phyloP scores from a whole-genome alignment of 768 basidiomycete species.

The Phylloporus arenicola region DNA sequence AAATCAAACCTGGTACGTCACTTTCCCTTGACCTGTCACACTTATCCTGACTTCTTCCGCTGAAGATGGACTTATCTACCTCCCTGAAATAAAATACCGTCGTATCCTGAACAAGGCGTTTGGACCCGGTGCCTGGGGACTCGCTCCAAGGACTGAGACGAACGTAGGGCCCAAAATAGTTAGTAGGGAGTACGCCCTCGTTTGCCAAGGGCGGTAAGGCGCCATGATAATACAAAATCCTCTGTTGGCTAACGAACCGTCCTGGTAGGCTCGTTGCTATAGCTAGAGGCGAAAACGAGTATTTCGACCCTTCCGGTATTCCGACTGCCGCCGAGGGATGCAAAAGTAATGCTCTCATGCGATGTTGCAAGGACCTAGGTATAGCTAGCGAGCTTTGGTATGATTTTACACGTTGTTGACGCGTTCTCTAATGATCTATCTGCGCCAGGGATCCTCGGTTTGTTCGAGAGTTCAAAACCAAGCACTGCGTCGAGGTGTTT shows the following conservation, averaged over 20 bases:
- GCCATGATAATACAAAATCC: neutral
- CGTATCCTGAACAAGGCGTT: conserved; percentile 89
- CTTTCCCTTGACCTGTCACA: neutral
- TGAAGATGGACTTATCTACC: conserved; percentile 85
- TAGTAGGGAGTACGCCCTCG: conserved; percentile 89
- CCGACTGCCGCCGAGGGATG: conserved; percentile 92
- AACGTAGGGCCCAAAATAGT: conserved; percentile 85
- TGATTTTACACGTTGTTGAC: conserved; percentile 12
- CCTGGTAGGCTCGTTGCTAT: conserved; percentile 72
- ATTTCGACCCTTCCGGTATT: conserved; percentile 86
- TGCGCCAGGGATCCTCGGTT: conserved; percentile 84
- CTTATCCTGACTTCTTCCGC: neutral
- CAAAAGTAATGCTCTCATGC: conserved; percentile 96
- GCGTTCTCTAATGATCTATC: neutral
- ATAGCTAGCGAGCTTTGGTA: conserved; percentile 95
- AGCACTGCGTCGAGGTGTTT: conserved; percentile 81
- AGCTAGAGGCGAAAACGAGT: conserved; percentile 93
- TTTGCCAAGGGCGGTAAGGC: conserved; percentile 82
- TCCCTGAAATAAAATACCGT: conserved; percentile 96
- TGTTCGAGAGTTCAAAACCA: conserved; percentile 85
- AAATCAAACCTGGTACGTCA: conserved; percentile 84
- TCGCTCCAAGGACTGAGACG: conserved; percentile 89
- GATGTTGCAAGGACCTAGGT: conserved; percentile 95
- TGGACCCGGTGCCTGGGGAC: conserved; percentile 95
- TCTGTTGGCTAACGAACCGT: neutral